phyloP scores from a whole-genome alignment of 768 basidiomycete species.

The Gymnopilus dilepis region DNA sequence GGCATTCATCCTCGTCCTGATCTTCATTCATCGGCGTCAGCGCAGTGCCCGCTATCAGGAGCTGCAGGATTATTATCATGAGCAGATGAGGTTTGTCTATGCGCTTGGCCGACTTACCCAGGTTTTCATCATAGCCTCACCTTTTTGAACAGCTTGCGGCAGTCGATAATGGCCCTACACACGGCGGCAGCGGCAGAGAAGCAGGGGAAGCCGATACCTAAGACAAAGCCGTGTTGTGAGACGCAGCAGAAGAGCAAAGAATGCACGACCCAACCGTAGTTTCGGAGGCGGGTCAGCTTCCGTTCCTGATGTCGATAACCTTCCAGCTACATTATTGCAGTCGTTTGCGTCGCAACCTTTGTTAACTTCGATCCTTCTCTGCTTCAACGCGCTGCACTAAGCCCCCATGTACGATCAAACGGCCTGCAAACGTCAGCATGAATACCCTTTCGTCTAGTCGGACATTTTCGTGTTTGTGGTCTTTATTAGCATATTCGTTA shows the following conservation, averaged over 20 bases:
- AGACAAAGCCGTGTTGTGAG: background rate
- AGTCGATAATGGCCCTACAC: conserved; percentile 41
- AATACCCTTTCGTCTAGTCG: background rate
- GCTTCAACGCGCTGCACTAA: background rate
- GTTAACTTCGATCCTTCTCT: background rate
- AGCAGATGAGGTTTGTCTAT: conserved; percentile 46
- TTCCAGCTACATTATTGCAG: background rate
- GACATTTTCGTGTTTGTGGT: background rate
- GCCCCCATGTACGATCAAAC: background rate
- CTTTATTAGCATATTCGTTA: conserved; percentile 7
- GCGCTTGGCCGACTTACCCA: background rate
- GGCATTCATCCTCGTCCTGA: conserved; percentile 41
- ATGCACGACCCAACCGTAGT: background rate
- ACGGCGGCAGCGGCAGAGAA: conserved; percentile 31
- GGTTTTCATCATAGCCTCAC: background rate
- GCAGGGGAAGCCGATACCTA: background rate
- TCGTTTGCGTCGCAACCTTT: background rate
- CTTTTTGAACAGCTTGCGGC: conserved; percentile 33
- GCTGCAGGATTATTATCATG: conserved; percentile 52
- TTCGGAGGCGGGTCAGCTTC: too few species aligned
- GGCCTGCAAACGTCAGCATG: background rate
- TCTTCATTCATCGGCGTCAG: conserved; percentile 46
- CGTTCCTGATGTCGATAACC: background rate
- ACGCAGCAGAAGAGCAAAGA: background rate
- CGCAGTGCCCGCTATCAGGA: conserved; percentile 43